Base-by-base conservation (phyloP, 805 yeast species). In the Ogataea kodamae region DNA sequence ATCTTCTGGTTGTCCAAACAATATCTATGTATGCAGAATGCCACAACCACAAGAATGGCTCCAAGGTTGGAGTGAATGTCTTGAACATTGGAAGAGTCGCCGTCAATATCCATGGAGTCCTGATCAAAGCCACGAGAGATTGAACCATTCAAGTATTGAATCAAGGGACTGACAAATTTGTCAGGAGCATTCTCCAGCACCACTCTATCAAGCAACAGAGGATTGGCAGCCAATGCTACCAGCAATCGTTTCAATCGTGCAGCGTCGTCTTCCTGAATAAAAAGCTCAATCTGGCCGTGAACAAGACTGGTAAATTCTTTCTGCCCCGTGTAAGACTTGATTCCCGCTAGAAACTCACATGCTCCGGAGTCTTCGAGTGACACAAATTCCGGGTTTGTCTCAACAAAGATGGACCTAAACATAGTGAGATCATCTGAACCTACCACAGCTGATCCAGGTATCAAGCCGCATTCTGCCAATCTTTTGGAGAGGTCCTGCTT, bases 21-120 rank as follows among this genome's bases (percentile, higher is more conserved):
- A 27, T 39, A 47, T 12, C 45, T 43, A 18, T 28, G 22, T 5
- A 49, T 28, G 6, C 38, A 27, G 21, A 40, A 45, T 21, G 48
- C 50, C 6, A 77, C 45, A 24, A 79, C 62, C 22, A 79, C 51
- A 16, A 81, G 48, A 1, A 78, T 61, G 28, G 75, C 65, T 1
- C 94, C 88, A 54, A 81, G 78, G 23, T 83, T 78, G 2, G 85
- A 65, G 49, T 78, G 83, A 9, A 67, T 57, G 22, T 82, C 92
- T 53, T 81, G 87, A 42, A 47, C 44, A 35, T 57, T 59, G 2
- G 59, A 86, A 49, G 81, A 80, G 19, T 82, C 78, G 46, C 77
- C 81, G 5, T 67, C 48, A 24, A 53, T 20, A 28, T 53, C 60
- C 25, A 50, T 35, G 16, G 46, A 40, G 9, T 40, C 46, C 6